phyloP scores from a whole-genome alignment of 768 basidiomycete genomes.

The Xerocomus potaroensis region DNA sequence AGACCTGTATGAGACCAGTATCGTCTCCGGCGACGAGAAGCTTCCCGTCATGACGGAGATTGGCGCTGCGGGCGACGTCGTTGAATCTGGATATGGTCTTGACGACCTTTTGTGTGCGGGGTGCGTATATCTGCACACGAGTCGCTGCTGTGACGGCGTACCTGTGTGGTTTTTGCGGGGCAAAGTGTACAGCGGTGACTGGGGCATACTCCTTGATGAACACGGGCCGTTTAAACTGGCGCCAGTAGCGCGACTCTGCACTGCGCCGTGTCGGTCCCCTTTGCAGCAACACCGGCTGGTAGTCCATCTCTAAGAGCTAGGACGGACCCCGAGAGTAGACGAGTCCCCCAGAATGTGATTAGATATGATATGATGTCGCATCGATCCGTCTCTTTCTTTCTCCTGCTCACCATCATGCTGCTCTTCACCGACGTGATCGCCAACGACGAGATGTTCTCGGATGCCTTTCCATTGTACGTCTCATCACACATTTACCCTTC shows the following conservation, averaged over 20 bases:
- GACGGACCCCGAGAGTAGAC: slow-evolving; percentile 6
- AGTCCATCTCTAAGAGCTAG: slow-evolving; percentile 56
- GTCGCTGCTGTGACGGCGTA: slow-evolving; percentile 96
- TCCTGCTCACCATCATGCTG: slow-evolving; percentile 49
- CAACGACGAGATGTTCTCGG: slow-evolving; percentile 90
- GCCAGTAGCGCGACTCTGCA: slow-evolving; percentile 80
- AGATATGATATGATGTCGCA: slow-evolving; percentile 23
- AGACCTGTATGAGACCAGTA: slow-evolving; percentile 73
- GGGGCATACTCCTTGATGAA: slow-evolving; percentile 98
- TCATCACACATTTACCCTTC: background rate
- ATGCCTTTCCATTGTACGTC: slow-evolving; percentile 82
- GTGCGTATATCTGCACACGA: slow-evolving; percentile 91
- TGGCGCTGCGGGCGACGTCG: slow-evolving; percentile 87
- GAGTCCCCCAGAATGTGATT: slow-evolving; percentile 15
- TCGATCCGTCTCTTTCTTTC: background rate
- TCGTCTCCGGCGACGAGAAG: slow-evolving; percentile 95
- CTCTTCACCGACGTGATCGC: slow-evolving; percentile 70
- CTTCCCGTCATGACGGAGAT: slow-evolving; percentile 90
- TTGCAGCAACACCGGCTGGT: slow-evolving; percentile 67
- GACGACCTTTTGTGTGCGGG: slow-evolving; percentile 91
- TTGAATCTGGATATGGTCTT: slow-evolving; percentile 98
- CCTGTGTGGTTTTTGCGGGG: slow-evolving; percentile 79
- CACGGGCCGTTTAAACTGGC: slow-evolving; percentile 82
- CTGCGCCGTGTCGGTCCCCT: slow-evolving; percentile 59
- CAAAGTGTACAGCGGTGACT: slow-evolving; percentile 92